A percentile compares a stretch with the other conserved stretches of the same genome.
phyloP scores from a whole-genome alignment of 169 alveolate genomes.

The Cyclospora cayetanensis region DNA sequence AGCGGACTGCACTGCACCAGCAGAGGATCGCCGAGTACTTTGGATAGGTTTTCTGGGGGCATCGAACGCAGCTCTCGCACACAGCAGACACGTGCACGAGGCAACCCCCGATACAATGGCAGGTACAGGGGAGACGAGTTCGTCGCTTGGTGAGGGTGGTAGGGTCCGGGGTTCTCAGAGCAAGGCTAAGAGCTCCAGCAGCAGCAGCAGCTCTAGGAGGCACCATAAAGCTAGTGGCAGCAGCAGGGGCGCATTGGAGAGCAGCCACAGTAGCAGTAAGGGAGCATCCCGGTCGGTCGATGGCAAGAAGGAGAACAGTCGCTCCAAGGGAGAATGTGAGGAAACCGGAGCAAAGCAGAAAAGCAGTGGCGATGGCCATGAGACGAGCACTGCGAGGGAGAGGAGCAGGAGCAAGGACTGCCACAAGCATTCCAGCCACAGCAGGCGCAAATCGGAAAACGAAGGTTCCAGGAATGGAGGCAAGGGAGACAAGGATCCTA shows the following conservation, averaged over 20 bases:
- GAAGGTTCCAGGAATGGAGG: background rate
- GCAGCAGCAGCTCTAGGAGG: constrained; percentile 51
- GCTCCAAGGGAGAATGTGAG: background rate
- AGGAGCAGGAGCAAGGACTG: background rate
- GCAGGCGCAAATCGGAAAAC: background rate
- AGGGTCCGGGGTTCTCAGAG: constrained; percentile 26
- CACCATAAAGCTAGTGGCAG: constrained; percentile 35
- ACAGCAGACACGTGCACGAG: background rate
- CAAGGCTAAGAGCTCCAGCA: constrained; percentile 19
- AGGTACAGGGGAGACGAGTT: constrained; percentile 14
- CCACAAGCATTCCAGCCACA: background rate
- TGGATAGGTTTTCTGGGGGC: background rate
- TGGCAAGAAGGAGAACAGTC: constrained; percentile 12
- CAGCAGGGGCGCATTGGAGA: constrained; percentile 14
- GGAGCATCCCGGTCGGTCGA: background rate
- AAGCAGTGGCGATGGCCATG: background rate
- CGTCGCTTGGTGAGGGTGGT: background rate
- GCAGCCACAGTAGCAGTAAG: constrained; percentile 23
- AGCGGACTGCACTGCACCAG: background rate
- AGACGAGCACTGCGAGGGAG: background rate
- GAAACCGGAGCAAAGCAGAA: constrained; percentile 1
- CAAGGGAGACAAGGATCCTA: background rate
- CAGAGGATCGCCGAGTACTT: background rate
- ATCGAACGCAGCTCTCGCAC: too few relatives aligned
- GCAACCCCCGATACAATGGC: background rate